Evolutionary conservation across 805 yeast genomes (phyloP).

Genomic region (Sugiyamaella mastotermitis): DNA sequence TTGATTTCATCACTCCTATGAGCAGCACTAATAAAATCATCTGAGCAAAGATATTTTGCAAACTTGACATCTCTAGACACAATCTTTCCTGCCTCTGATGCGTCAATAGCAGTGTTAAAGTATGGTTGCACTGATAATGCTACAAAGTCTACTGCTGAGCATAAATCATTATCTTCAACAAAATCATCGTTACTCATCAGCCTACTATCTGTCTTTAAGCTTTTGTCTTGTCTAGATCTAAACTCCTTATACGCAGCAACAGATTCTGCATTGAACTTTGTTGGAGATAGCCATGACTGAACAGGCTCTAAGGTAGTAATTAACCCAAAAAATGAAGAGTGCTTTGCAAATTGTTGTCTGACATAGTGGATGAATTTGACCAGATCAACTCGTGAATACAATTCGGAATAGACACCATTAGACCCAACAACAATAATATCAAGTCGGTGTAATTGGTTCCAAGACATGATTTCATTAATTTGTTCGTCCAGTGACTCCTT

Average conservation of each 20-base stretch:
- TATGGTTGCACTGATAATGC: constrained; percentile 74
- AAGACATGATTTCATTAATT: constrained; percentile 12
- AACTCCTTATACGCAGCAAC: constrained; percentile 25
- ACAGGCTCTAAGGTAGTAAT: constrained; percentile 84
- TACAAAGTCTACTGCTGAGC: constrained; percentile 71
- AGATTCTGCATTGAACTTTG: constrained; percentile 19
- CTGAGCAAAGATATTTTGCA: constrained; percentile 46
- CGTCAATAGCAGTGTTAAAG: constrained; percentile 54
- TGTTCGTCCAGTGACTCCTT: constrained; percentile 13
- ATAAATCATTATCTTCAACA: constrained; percentile 51
- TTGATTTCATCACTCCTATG: constrained; percentile 6
- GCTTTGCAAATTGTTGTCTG: constrained; percentile 5
- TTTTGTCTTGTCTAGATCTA: constrained; percentile 2
- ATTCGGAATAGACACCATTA: constrained; percentile 18
- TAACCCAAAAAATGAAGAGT: constrained; percentile 35
- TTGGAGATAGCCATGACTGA: constrained; percentile 40
- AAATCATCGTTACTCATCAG: neutral
- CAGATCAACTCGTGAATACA: constrained; percentile 16
- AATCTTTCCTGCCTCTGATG: constrained; percentile 58
- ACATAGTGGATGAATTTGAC: constrained; percentile 18
- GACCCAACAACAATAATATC: constrained; percentile 22
- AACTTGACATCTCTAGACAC: constrained; percentile 52
- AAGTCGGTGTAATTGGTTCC: constrained; percentile 17
- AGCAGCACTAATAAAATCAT: constrained; percentile 26
- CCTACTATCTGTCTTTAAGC: neutral